Evolutionary conservation across 768 basidiomycete genomes (phyloP).

Genomic region (Favolaschia claudopus): DNA sequence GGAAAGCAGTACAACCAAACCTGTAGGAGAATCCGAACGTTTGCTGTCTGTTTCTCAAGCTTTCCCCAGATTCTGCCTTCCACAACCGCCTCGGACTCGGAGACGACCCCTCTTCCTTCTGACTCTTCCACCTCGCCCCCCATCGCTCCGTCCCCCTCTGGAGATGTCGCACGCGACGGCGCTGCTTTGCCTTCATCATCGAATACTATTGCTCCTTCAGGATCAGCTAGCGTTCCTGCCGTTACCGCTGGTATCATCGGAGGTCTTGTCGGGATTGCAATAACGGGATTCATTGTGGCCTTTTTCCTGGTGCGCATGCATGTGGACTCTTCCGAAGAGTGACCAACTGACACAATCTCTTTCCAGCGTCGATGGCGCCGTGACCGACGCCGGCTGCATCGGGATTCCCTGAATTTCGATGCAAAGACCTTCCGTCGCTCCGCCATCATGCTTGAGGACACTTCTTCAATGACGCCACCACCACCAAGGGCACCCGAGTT

Average conservation of each 20-base stretch:
- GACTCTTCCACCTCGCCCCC: too few species aligned
- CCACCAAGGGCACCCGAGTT: neutral
- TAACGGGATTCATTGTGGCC: constrained; percentile 8
- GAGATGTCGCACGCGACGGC: too few species aligned
- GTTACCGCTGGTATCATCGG: constrained; percentile 5
- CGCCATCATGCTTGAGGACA: constrained; percentile 1
- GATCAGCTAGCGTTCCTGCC: neutral
- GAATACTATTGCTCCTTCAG: neutral
- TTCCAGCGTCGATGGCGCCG: constrained; percentile 13
- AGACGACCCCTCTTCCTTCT: too few species aligned
- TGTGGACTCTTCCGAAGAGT: too few species aligned
- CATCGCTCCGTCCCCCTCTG: neutral
- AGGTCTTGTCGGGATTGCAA: neutral
- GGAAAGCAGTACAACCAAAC: neutral
- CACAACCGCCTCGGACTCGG: too few species aligned
- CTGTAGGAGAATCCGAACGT: too few species aligned
- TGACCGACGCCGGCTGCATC: neutral
- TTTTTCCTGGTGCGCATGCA: constrained; percentile 6
- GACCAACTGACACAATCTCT: too few species aligned
- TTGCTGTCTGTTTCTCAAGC: too few species aligned
- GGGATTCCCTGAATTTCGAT: constrained; percentile 16
- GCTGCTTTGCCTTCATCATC: neutral
- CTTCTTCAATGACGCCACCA: neutral
- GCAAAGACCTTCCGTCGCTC: constrained; percentile 9
- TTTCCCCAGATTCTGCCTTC: too few species aligned